Evolutionary conservation across 1,139 yeast genomes (phyloP), one percentile per base, ranked within the genome.

Genomic region (Taphrina communis): DNA sequence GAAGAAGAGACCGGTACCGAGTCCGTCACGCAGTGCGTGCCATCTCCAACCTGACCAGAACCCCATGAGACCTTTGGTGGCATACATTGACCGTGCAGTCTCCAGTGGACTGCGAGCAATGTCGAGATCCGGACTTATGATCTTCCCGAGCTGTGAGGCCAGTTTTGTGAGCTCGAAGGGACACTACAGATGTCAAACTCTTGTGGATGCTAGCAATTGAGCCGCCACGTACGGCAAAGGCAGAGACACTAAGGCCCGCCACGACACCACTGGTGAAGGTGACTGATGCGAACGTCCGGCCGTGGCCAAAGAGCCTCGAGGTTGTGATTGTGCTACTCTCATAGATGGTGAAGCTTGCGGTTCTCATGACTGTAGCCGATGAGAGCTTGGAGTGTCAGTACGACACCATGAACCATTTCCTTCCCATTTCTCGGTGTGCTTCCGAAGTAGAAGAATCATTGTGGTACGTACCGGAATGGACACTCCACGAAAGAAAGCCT

Each of bases 101-200:
- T 58, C 62, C 11, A 58, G 51, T 12, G 62, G 62, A 42, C 48
- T 58, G n/a, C 62, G 42, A n/a, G 53, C 53, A 44, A 25, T 12
- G 8, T 42, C 41, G 17, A 39, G 44, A 21, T 39, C 62, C 36
- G 60, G 86, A 76, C 71, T 83, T 75, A 73, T 86, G 81, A 74
- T 75, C 52, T 76, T 71, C 72, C 81, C 83, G 52, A 90, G 84
- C 76, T 91, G 97, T 53, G 94, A 88, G 71, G 88, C 90, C 7
- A 90, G 82, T 76, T 91, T 91, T 63, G 94, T 87, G 77, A 89
- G 86, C 76, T 90, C 97, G 76, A 90, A 90, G 0, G 97, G 97
- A 74, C 94, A 88, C 1, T 95, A 66, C 1, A 92, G 83, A 21
- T 6, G 58, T 53, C 14, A 88, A 87, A 0, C 83, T 80, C 1